Conservation (phyloP, 225 moss, liverwort and hornwort species). For the Bryum argenteum region DNA sequence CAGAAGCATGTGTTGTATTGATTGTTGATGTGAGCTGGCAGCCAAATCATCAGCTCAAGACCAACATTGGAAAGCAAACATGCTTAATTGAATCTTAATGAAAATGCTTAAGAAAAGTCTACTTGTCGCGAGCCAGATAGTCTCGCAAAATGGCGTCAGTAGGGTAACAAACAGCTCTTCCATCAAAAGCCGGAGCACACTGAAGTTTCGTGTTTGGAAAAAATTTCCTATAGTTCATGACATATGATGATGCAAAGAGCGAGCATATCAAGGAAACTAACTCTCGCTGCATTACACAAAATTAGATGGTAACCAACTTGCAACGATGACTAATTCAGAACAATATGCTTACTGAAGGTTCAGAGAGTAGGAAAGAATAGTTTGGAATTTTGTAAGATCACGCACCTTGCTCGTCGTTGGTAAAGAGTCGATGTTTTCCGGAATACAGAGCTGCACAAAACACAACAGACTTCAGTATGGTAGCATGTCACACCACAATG, state of each 20-base stretch:
- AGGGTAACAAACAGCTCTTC: constrained; percentile 77
- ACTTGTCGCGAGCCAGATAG: constrained; percentile 86
- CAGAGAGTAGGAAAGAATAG: constrained; percentile 1
- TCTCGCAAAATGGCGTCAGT: constrained; percentile 58
- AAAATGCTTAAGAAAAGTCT: constrained; percentile 47
- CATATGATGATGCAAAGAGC: constrained; percentile 76
- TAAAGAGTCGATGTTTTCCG: constrained; percentile 74
- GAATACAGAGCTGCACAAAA: constrained; percentile 77
- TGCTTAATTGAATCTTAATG: not conserved
- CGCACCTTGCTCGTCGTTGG: constrained; percentile 73
- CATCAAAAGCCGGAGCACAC: constrained; percentile 76
- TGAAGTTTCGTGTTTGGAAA: constrained; percentile 52
- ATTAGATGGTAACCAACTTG: not conserved
- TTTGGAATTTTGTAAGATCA: no score
- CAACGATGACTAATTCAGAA: not conserved
- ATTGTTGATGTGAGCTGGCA: constrained; percentile 83
- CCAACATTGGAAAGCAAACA: not conserved
- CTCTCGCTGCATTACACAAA: constrained; percentile 67
- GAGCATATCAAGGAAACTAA: constrained; percentile 58
- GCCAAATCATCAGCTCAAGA: not conserved
- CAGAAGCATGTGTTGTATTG: constrained; percentile 96
- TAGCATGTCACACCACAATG: no score
- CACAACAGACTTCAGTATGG: constrained; percentile 13
- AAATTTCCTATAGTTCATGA: constrained; percentile 66
- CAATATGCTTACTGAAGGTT: constrained; percentile 1